Percentiles rank a stretch among this genome's conserved stretches.
phyloP scores from a whole-genome alignment of 345 rosid genomes.

The Pistacia integerrima region DNA sequence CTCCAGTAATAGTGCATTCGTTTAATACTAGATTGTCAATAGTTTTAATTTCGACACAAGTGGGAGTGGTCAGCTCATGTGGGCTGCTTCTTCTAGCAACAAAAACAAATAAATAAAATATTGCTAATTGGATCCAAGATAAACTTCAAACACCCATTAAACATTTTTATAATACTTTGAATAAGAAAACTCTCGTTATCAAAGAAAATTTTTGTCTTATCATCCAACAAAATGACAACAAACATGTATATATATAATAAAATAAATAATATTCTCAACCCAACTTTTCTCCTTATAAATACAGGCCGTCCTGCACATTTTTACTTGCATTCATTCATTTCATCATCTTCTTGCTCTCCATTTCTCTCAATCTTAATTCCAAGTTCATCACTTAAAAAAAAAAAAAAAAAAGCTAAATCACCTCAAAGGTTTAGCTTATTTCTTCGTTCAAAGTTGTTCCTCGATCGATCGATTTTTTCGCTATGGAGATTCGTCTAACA shows the following conservation, averaged over 20 bases:
- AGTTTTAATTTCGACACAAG: conserved; percentile 19
- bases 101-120: conserved; percentile 9
- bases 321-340: background rate
- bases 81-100: conserved; percentile 10
- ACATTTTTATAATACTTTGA: background rate
- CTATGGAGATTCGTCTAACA: conserved; percentile 44
- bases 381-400: background rate
- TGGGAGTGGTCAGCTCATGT: conserved; percentile 24
- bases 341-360: background rate
- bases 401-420: background rate
- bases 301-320: conserved; percentile 15
- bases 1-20: too few species aligned
- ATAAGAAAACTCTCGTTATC: background rate
- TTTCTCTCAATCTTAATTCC: background rate
- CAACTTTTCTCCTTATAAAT: conserved; percentile 50
- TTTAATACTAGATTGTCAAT: too few species aligned
- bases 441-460: too few species aligned
- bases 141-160: conserved; percentile 33
- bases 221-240: conserved; percentile 17
- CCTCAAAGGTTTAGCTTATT: background rate
- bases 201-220: conserved; percentile 40
- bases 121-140: conserved; percentile 18
- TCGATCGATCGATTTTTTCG: background rate
- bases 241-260: background rate
- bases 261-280: background rate